Evolutionary conservation across 768 basidiomycete genomes (phyloP), one percentile per base, ranked within the genome.

Genomic region (Bullera alba): DNA sequence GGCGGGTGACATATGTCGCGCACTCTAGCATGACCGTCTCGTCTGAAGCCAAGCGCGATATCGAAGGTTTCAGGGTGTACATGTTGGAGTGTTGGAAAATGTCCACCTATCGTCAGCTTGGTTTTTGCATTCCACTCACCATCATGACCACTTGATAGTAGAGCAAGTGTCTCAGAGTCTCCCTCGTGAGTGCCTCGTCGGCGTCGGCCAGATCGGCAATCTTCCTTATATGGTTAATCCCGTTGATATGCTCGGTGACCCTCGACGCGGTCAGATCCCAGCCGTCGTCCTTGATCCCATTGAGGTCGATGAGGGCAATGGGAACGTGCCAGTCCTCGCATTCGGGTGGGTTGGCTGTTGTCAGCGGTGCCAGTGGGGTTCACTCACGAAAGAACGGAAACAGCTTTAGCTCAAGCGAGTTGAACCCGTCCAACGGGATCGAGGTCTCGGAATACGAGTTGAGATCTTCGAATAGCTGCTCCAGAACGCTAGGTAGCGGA

Each of bases 61-160:
- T 81, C 54, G 83, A 84, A 60, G 85, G 87, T 45, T 85, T 81
- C 23, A 91, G 77, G 0, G 89, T 90, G 68, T 99, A 99, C 83
- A 93, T 89, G 71, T 97, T 97, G 15, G 90, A 90, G 71, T 85
- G 93, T 70, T 95, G 92, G 70, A 99, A 99, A 37, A 97, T 88
- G 74, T 99, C 95, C 48, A 92, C 82, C 62, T n/a, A 27, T 15
- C 2, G 43, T 51, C 43, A 50, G 43, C 49, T 4, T 17, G 8
- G n/a, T 21, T 26, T 10, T 4, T n/a, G n/a, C 35, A 10, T 19
- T 6, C 12, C 29, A 50, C 63, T 34, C 44, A 65, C 63, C 56
- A 83, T 86, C 86, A 97, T 90, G 57, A 95, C 83, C 35, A 92
- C 90, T 75, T 95, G 89, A 69, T 97, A 96, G 8, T 90, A 95